Evolutionary conservation across 2,329 filamentous ascomycete species (phyloP).

Genomic region (Monilinia fructicola): DNA sequence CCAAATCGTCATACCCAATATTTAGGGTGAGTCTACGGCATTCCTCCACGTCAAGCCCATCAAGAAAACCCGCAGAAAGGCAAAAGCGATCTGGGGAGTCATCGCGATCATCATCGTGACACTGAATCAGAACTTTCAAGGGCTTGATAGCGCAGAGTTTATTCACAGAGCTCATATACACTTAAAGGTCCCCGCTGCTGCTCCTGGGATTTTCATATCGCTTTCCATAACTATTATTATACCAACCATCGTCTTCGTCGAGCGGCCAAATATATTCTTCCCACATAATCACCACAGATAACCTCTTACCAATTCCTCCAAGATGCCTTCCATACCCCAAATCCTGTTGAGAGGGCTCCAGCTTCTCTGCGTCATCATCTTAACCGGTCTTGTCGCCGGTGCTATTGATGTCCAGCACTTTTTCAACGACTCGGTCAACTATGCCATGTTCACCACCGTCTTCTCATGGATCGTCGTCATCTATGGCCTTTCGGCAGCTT

Average conservation of each 20-base stretch:
- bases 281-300: too few relatives aligned
- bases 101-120: slow-evolving; percentile 15
- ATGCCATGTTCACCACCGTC: slow-evolving; percentile 66
- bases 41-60: neutral
- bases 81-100: neutral
- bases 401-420: slow-evolving; percentile 53
- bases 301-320: neutral
- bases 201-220: neutral
- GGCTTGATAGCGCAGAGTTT: slow-evolving; percentile 6
- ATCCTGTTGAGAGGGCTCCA: slow-evolving; percentile 33
- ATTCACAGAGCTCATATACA: neutral
- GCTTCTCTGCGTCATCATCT: slow-evolving; percentile 38
- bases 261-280: neutral
- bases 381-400: slow-evolving; percentile 39
- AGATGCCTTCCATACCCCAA: slow-evolving; percentile 33
- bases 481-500: slow-evolving; percentile 57
- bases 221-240: neutral
- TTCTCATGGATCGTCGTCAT: slow-evolving; percentile 65
- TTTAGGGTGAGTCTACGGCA: neutral
- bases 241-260: neutral
- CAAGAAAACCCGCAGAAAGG: neutral
- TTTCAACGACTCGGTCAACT: slow-evolving; percentile 57
- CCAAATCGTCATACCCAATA: neutral
- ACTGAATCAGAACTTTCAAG: neutral
- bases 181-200: neutral